Evolutionary conservation across 2,329 filamentous ascomycete species (phyloP), one percentile per base, ranked within the genome.

Genomic region (Talaromyces funiculosus): DNA sequence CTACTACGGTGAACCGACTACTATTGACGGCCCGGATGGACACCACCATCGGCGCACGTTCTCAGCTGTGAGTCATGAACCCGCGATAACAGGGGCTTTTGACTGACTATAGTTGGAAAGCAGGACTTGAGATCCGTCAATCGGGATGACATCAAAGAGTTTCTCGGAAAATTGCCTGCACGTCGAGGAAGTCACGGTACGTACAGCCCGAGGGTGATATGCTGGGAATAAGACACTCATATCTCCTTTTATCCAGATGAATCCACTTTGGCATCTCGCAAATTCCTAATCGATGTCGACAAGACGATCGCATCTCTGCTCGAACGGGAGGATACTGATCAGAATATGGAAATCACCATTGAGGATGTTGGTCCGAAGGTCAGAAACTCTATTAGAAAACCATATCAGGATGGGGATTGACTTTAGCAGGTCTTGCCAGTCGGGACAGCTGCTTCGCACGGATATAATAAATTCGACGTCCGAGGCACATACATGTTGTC

Each of bases 401-500:
- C n/a, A n/a, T n/a, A n/a, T n/a, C n/a, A n/a, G n/a, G n/a, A n/a
- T 33, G 31, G 31, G 8, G 62, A 63, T 70, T 76, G 63, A 78
- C 65, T 54, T 37, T 49, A 43, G n/a, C 66, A 90, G 88, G 88
- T 91, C 49, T 83, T 97, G 59, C 88, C 89, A 38, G 80, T 97
- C 38, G 89, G 91, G 65, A 97, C 93, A 3, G 89, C 90, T 29
- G 88, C 85, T 22, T 97, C 92, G 37, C 90, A 89, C 67, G 93
- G 92, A 43, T 86, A 90, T 78, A 93, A 92, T 70, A 86, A 87
- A 64, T 92, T 93, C 74, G 92, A 97, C 72, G 85, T 99, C 64
- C 89, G 93, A 65, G 94, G 94, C 69, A 97, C 91, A 33, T 99
- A 99, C 76, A 95, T 96, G 88, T 84, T 99, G 62, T 96, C 93